phyloP scores from a whole-genome alignment of 768 basidiomycete genomes.

The Lanmaoa rubissima region DNA sequence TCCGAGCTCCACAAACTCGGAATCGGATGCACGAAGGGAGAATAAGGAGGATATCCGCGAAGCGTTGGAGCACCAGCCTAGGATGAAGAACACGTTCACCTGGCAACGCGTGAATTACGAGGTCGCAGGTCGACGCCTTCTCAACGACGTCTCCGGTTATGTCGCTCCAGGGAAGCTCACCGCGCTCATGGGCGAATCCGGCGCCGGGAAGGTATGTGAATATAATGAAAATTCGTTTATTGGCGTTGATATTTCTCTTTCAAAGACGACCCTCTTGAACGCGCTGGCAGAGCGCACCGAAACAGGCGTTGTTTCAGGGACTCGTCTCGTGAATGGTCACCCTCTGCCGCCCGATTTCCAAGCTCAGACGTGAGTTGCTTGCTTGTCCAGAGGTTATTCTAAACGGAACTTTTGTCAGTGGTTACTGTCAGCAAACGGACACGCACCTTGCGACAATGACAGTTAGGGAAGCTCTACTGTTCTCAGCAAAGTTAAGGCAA shows the following conservation, averaged over 20 bases:
- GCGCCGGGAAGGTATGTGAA: constrained; percentile 42
- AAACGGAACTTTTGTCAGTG: constrained; percentile 37
- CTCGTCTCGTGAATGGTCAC: constrained; percentile 46
- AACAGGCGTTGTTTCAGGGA: constrained; percentile 39
- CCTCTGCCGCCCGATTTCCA: constrained; percentile 47
- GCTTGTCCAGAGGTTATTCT: not conserved
- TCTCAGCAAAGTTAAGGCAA: constrained; percentile 80
- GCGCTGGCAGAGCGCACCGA: constrained; percentile 42
- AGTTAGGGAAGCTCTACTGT: constrained; percentile 75
- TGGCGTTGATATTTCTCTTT: not conserved
- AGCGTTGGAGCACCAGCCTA: constrained; percentile 35
- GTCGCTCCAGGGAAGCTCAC: constrained; percentile 80
- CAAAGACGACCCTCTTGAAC: constrained; percentile 48
- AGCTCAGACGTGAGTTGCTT: constrained; percentile 46
- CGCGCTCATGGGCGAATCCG: constrained; percentile 69
- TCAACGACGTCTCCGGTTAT: constrained; percentile 76
- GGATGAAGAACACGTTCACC: constrained; percentile 64
- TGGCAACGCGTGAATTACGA: constrained; percentile 74
- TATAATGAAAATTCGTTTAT: not conserved
- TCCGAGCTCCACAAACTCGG: constrained; percentile 1
- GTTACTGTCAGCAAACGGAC: constrained; percentile 86
- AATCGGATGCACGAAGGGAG: constrained; percentile 3
- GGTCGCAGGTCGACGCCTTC: constrained; percentile 54
- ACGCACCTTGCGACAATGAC: constrained; percentile 74
- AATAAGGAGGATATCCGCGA: constrained; percentile 24